A percentile compares a stretch with the other conserved stretches of the same genome.
These are phyloP conservation scores for Penicillium paxilli DNA, from an alignment of 495 filamentous ascomycete species.

Conservation along the genomic window DNA sequence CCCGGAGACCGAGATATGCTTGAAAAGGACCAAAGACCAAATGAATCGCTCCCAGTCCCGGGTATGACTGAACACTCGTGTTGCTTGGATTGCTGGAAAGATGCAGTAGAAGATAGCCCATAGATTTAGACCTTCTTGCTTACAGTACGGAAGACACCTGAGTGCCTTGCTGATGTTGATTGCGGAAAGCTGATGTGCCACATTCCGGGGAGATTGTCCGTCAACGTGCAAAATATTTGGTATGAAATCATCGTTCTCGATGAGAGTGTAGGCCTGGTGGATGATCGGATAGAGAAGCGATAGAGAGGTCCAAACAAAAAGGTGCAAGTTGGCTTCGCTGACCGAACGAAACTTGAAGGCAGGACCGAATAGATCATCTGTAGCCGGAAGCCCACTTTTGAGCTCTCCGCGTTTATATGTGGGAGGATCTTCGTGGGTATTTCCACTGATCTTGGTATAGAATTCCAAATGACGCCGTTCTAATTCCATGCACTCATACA, in stretches of 20 bases:
- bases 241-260: neutral
- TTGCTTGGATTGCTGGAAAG: neutral
- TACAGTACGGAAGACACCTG: conserved; percentile 7
- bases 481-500: conserved; percentile 3
- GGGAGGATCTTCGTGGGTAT: conserved; percentile 3
- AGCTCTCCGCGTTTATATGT: conserved; percentile 2
- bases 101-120: conserved; percentile 1
- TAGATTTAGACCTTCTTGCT: conserved; percentile 3
- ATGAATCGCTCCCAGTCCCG: conserved; percentile 7
- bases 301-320: neutral
- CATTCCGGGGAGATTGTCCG: neutral
- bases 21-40: neutral
- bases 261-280: neutral
- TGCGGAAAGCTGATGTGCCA: conserved; percentile 1
- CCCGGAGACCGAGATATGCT: neutral
- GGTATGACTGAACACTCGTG: conserved; percentile 4
- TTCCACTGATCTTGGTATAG: neutral
- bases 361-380: conserved; percentile 5
- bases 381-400: neutral
- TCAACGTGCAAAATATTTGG: neutral
- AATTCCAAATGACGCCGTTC: conserved; percentile 2
- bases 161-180: conserved; percentile 2
- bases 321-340: neutral
- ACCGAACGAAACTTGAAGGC: neutral
- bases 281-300: conserved; percentile 5